A percentile compares a stretch with the other conserved stretches of the same genome.
phyloP scores from a whole-genome alignment of 225 moss, liverwort and hornwort species.

The Pseudoscleropodium purum region DNA sequence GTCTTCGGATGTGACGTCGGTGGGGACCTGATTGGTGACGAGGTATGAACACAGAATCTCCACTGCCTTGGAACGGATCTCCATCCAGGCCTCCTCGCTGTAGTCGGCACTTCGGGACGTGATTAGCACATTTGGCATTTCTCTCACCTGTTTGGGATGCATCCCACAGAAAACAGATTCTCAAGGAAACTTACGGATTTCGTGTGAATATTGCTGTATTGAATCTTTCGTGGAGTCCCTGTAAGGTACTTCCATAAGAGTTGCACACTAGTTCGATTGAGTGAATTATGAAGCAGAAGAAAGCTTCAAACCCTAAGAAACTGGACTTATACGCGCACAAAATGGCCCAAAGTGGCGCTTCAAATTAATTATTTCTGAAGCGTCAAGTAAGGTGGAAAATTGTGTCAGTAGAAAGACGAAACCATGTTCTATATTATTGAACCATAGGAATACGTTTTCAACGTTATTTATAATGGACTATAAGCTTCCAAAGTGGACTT shows the following conservation, averaged over 20 bases:
- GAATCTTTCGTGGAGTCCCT: neutral
- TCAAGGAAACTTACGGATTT: neutral
- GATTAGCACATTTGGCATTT: slow-evolving; percentile 89
- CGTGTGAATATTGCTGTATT: neutral
- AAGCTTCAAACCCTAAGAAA: neutral
- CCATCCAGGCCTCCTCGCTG: slow-evolving; percentile 96
- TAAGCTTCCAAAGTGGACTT: neutral
- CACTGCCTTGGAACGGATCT: slow-evolving; percentile 71
- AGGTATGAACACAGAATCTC: slow-evolving; percentile 73
- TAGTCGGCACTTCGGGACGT: slow-evolving; percentile 87
- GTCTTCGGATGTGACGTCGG: slow-evolving; percentile 63
- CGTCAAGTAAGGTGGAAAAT: neutral
- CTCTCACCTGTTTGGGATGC: slow-evolving; percentile 47
- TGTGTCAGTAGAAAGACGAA: neutral
- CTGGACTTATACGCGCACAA: neutral
- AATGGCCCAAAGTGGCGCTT: neutral
- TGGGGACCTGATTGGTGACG: slow-evolving; percentile 54
- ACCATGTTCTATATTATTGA: neutral
- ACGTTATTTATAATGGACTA: neutral
- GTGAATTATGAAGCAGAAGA: neutral
- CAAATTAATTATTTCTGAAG: neutral
- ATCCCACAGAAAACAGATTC: neutral
- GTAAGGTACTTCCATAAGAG: neutral
- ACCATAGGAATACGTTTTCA: neutral
- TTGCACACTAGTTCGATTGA: neutral